phyloP scores from a whole-genome alignment of 1,284 basidiomycete genomes.

The Malassezia obtusa region DNA sequence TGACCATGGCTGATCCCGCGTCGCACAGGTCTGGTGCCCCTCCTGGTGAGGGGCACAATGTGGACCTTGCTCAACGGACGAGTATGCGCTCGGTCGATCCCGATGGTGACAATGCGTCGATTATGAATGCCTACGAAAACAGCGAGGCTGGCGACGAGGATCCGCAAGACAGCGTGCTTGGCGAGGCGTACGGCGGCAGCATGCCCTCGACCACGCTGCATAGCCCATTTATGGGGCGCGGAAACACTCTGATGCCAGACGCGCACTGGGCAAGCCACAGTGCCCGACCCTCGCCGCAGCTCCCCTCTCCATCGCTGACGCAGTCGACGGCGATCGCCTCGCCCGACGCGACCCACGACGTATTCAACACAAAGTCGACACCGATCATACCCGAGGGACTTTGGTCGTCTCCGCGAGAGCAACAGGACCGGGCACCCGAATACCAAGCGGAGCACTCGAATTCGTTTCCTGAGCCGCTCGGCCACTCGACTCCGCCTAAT shows the following conservation, averaged over 20 bases:
- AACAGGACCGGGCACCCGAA: too few relatives aligned
- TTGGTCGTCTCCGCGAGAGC: not conserved
- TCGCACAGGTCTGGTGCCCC: not conserved
- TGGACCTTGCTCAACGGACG: not conserved
- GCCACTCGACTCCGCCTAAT: not conserved
- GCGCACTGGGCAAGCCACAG: not conserved
- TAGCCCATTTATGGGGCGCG: not conserved
- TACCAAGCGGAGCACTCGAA: too few relatives aligned
- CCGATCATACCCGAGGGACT: not conserved
- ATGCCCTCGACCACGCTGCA: not conserved
- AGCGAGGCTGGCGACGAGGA: not conserved
- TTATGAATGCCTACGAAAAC: slow-evolving; percentile 7
- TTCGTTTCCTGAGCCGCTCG: too few relatives aligned
- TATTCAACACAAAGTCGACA: too few relatives aligned
- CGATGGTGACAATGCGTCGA: not conserved
- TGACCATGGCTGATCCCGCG: not conserved
- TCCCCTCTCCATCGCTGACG: too few relatives aligned
- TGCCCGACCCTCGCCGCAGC: not conserved
- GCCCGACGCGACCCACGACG: too few relatives aligned
- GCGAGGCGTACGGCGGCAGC: slow-evolving; percentile 4
- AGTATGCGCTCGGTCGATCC: not conserved
- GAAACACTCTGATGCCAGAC: not conserved
- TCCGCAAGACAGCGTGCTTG: not conserved
- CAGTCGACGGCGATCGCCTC: too few relatives aligned
- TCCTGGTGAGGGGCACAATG: not conserved